phyloP scores from a whole-genome alignment of 306 rosid species.

The Cicer arietinum region DNA sequence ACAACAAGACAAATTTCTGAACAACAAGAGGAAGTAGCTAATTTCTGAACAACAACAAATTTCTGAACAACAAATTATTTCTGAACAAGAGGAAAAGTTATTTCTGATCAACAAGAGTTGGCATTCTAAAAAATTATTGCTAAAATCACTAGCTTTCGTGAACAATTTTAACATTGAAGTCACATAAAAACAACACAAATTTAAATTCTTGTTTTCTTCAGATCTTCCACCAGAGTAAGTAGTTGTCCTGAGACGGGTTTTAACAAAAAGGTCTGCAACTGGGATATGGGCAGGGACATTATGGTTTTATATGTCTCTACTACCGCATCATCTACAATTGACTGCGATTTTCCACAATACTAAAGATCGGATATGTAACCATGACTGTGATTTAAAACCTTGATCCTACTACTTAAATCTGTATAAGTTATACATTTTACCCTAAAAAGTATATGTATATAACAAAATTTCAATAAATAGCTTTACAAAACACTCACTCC shows the following conservation, averaged over 20 bases:
- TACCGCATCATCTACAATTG: neutral
- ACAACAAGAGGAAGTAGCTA: too few species aligned
- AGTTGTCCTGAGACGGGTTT: neutral
- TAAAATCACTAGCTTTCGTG: neutral
- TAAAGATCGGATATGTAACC: neutral
- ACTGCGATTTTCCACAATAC: neutral
- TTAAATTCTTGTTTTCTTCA: neutral
- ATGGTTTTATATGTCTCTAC: neutral
- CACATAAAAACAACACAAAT: slow-evolving; percentile 20
- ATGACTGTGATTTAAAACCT: neutral
- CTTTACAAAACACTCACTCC: neutral
- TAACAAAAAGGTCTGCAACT: neutral
- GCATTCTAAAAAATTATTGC: neutral
- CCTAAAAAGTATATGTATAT: neutral
- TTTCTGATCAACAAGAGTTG: too few species aligned
- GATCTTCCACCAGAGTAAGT: neutral
- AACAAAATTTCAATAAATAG: neutral
- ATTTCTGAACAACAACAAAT: too few species aligned
- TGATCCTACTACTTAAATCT: neutral
- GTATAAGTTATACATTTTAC: neutral
- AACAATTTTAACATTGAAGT: neutral
- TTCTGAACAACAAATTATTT: too few species aligned
- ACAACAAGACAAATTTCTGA: too few species aligned
- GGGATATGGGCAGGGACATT: neutral
- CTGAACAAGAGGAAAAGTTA: too few species aligned